A percentile compares a stretch with the other conserved stretches of the same genome.
These are phyloP conservation scores for Backusella psychrophila DNA, from an alignment of 192 early-diverging fungal genomes.

Conservation along the genomic window DNA sequence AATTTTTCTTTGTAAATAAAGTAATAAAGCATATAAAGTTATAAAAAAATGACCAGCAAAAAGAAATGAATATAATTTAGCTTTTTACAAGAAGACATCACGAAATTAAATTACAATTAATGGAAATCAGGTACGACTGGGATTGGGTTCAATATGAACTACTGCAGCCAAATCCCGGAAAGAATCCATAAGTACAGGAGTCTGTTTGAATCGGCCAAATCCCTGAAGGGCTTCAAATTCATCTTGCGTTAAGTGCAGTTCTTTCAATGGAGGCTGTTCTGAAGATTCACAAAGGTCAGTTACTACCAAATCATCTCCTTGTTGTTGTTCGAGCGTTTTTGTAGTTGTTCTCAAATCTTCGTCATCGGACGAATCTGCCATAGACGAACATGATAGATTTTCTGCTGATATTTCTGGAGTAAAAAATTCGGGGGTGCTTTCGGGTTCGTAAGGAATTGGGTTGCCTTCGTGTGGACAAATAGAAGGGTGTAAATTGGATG, in stretches of 20 bases:
- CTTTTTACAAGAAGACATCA: not conserved
- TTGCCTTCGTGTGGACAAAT: not conserved
- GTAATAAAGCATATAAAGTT: not conserved
- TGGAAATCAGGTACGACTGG: not conserved
- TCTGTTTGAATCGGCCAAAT: conserved; percentile 30
- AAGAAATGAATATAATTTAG: not conserved
- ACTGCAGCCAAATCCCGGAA: conserved; percentile 5
- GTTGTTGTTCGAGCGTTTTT: not conserved
- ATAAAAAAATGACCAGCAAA: not conserved
- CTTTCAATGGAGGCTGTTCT: not conserved
- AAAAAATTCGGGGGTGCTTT: not conserved
- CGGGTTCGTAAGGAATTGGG: not conserved
- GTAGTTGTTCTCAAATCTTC: not conserved
- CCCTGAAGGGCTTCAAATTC: conserved; percentile 38
- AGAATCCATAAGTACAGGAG: conserved; percentile 11
- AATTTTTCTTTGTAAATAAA: not conserved
- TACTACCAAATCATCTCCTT: not conserved
- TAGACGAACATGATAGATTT: not conserved
- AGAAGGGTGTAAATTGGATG: not conserved
- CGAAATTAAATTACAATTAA: not conserved
- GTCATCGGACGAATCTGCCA: conserved; percentile 8
- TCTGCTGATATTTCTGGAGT: not conserved
- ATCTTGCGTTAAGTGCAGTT: conserved; percentile 25
- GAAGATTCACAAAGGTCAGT: not conserved
- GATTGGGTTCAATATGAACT: conserved; percentile 10